Evolutionary conservation across 495 filamentous ascomycete species (phyloP), one percentile per base, ranked within the genome.

Genomic region (Penicillium mononematosum): DNA sequence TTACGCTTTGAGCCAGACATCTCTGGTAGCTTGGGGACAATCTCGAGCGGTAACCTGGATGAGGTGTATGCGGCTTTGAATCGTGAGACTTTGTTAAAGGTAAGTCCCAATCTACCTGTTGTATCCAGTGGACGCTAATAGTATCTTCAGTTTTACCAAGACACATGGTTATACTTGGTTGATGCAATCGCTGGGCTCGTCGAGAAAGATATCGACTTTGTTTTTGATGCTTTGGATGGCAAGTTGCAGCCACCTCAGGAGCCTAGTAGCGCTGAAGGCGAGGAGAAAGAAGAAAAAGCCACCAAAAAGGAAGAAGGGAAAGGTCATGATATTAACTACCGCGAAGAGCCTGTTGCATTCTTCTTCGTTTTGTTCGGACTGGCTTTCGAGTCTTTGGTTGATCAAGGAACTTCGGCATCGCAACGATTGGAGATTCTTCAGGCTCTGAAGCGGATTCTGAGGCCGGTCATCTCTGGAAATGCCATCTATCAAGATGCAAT

Each of bases 291-390:
- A 56, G 74, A 81, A 11, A 75, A 83, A 22, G 71, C 66, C 2
- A 65, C 78, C 5, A 63, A 65, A 22, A 64, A 54, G 22, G 59
- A 75, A 19, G 81, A 85, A 66, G 84, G 76, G 4, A 79, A 79
- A 57, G 81, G 83, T 14, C 75, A 79, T 50, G 88, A 91, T 61
- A 98, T 99, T 71, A 96, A 97, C 66, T 98, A 98, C 66, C 90
- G 94, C 19, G 93, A 97, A 66, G 95, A 99, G 67, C 94, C 94
- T 0, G 91, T 97, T 16, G 94, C 94, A 1, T 99, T 99, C 79
- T 99, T 99, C 74, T 99, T 99, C 63, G 92, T 99, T 10, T 81
- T 99, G 1, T 99, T 97, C 64, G 94, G 94, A 24, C 87, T 99
- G 55, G 91, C 92, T 0, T 96, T 98, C 60, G 94, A 99, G 71